phyloP scores from a whole-genome alignment of 2,329 filamentous ascomycete species.

The Boeremia lycopersici region DNA sequence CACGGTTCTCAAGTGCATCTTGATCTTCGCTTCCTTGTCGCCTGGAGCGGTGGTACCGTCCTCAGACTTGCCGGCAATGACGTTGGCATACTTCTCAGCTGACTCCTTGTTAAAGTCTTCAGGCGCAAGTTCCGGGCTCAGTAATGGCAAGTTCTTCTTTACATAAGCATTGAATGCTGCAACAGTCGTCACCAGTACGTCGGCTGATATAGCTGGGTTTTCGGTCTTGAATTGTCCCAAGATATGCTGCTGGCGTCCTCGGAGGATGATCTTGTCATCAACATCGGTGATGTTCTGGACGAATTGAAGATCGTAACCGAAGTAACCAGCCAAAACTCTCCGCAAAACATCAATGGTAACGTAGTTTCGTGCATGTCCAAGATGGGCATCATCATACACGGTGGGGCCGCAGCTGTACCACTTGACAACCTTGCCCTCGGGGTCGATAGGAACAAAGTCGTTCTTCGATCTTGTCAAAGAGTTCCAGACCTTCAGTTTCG shows the following conservation, averaged over 20 bases:
- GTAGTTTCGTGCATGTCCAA: constrained; percentile 88
- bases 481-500: constrained; percentile 75
- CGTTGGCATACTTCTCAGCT: constrained; percentile 58
- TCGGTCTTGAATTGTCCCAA: constrained; percentile 69
- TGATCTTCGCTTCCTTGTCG: constrained; percentile 84
- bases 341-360: constrained; percentile 88
- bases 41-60: constrained; percentile 62
- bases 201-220: constrained; percentile 52
- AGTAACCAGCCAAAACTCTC: constrained; percentile 81
- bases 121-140: constrained; percentile 53
- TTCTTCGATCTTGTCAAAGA: constrained; percentile 77
- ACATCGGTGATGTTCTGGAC: constrained; percentile 87
- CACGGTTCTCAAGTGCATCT: constrained; percentile 80
- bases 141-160: constrained; percentile 69
- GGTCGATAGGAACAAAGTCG: constrained; percentile 74
- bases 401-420: constrained; percentile 94
- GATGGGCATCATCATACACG: constrained; percentile 80
- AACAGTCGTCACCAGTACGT: constrained; percentile 57
- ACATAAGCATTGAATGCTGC: constrained; percentile 63
- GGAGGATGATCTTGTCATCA: constrained; percentile 64
- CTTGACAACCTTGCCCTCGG: constrained; percentile 69
- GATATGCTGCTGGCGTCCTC: constrained; percentile 77
- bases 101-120: constrained; percentile 56
- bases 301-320: constrained; percentile 81
- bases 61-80: constrained; percentile 62